Conservation (phyloP, 352 stramenopile species). For the Phytophthora macrochlamydospora region DNA sequence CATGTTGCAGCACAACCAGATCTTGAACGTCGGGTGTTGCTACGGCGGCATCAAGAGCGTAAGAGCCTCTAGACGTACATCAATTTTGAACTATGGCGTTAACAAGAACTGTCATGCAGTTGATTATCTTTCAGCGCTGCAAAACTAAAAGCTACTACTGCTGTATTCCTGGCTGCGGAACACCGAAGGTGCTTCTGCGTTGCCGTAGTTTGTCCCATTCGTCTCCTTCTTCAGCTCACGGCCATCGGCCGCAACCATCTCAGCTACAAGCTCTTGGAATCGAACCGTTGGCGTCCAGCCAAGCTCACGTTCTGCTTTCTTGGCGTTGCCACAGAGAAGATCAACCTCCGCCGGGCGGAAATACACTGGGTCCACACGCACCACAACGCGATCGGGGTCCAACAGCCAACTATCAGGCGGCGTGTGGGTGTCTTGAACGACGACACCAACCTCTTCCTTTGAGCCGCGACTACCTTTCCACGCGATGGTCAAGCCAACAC, state of each 20-base stretch:
- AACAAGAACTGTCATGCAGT: slow-evolving; percentile 1
- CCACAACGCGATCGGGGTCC: slow-evolving; percentile 90
- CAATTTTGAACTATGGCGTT: slow-evolving; percentile 10
- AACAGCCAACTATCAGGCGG: slow-evolving; percentile 6
- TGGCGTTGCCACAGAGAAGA: slow-evolving; percentile 95
- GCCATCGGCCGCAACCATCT: slow-evolving; percentile 95
- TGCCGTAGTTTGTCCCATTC: slow-evolving; percentile 11
- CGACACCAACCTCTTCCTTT: slow-evolving; percentile 94
- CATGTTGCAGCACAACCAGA: slow-evolving; percentile 43
- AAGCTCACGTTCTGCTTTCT: slow-evolving; percentile 92
- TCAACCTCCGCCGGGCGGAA: slow-evolving; percentile 99
- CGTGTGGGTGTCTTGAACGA: slow-evolving; percentile 47
- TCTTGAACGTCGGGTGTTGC: slow-evolving; percentile 38
- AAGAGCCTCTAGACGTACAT: slow-evolving; percentile 30
- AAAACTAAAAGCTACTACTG: slow-evolving; percentile 5
- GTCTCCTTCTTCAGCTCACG: slow-evolving; percentile 27
- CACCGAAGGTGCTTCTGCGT: slow-evolving; percentile 3
- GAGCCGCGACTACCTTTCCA: slow-evolving; percentile 92
- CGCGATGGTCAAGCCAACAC: slow-evolving; percentile 88
- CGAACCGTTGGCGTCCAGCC: slow-evolving; percentile 92
- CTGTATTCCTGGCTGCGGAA: slow-evolving; percentile 19
- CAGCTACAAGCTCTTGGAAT: slow-evolving; percentile 94
- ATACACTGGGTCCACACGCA: slow-evolving; percentile 96
- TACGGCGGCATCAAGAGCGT: slow-evolving; percentile 42
- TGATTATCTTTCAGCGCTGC: background rate